Evolutionary conservation across 768 basidiomycete species (phyloP), one percentile per base, ranked within the genome.

Genomic region (Suillus discolor): DNA sequence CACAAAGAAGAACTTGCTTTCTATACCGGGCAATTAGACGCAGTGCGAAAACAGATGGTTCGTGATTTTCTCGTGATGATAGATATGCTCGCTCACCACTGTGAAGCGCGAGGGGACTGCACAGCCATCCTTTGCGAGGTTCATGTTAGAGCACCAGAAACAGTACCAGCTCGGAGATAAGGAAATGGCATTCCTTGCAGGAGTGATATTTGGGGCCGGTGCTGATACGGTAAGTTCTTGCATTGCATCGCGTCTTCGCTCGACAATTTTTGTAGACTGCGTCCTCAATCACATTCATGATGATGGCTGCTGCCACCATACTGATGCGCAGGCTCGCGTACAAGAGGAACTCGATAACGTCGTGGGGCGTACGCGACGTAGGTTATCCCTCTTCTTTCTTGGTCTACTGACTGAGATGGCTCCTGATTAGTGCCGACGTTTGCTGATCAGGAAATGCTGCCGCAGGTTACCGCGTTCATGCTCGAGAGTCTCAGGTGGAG

Each of bases 281-380:
- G 0, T 82, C 84, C 3, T 85, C 83, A 0, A 86, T 88, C 55
- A 83, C 82, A 49, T 74, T 88, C 31, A 75, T 77, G n/a, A 77
- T 88, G 39, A 80, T 88, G 78, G 86, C 87, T 2, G 83, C 87
- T 11, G 83, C 83, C 3, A 77, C 78, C 82, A 84, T 66, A 84
- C 84, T 0, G 79, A 83, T 16, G 79, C 84, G 0, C 86, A 88
- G 61, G 72, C 71, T 2, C 77, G 67, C 38, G 83, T 87, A 1
- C 86, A 86, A 55, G 79, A 82, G 20, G 85, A 89, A 64, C 75
- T 89, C 0, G 87, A 87, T 59, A 61, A 62, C 2, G 80, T 88
- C 12, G 72, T 88, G 39, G 86, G 86, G 2, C 70, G 78, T 15
- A 79, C 69, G 6, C 70, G 70, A 66, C 36, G 74, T 76, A n/a